Evolutionary conservation across 148 eudicot species (phyloP).

Genomic region (Rhododendron ovatum): DNA sequence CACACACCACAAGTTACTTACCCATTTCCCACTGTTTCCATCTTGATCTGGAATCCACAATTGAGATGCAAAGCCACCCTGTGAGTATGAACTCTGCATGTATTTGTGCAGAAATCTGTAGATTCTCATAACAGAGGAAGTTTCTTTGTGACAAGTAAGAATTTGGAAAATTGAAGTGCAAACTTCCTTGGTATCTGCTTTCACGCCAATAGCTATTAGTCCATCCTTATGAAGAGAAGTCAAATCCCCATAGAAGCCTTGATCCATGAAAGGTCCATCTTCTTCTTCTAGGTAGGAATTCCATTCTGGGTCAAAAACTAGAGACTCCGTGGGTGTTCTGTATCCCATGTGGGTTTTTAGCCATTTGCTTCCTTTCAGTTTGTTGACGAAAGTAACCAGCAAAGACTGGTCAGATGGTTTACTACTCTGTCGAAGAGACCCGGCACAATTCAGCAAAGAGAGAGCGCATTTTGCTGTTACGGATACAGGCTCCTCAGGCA

Average conservation of each 20-base stretch:
- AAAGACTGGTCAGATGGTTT: not conserved
- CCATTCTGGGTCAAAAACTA: conserved; percentile 10
- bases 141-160: conserved; percentile 1
- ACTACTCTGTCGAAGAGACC: not conserved
- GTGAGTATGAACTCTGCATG: conserved; percentile 3
- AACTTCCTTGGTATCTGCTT: conserved; percentile 6
- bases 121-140: not conserved
- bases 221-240: not conserved
- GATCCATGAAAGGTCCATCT: conserved; percentile 16
- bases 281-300: conserved; percentile 6
- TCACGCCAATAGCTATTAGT: conserved; percentile 10
- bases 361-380: conserved; percentile 12
- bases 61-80: not conserved
- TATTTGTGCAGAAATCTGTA: not conserved
- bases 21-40: conserved; percentile 11
- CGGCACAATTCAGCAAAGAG: not conserved
- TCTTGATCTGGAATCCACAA: conserved; percentile 13
- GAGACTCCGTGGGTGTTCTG: conserved; percentile 12
- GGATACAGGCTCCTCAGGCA: not conserved
- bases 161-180: conserved; percentile 3
- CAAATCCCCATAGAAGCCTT: conserved; percentile 11
- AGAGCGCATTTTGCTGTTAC: conserved; percentile 3
- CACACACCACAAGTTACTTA: not conserved
- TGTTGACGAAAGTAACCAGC: not conserved
- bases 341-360: conserved; percentile 22